A percentile compares a stretch with the other conserved stretches of the same genome.
These are phyloP conservation scores for Aspergillus sclerotiicarbonarius DNA, from an alignment of 495 filamentous ascomycete species.

Conservation along the genomic window DNA sequence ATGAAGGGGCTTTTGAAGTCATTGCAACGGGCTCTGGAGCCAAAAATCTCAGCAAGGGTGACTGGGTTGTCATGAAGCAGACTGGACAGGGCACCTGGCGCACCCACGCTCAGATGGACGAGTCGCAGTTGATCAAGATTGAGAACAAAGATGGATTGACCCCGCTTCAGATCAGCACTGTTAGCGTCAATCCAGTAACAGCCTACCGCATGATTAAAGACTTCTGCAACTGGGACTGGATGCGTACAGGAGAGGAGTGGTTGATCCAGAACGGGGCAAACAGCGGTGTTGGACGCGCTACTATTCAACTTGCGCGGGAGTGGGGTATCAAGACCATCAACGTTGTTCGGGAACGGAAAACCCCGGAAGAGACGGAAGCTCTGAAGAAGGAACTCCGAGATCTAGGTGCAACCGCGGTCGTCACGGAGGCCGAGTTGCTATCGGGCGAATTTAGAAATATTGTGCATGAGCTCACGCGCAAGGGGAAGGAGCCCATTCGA, in stretches of 20 bases:
- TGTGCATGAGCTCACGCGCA: slow-evolving; percentile 67
- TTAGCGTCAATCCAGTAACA: slow-evolving; percentile 87
- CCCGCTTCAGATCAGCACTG: slow-evolving; percentile 74
- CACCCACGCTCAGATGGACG: slow-evolving; percentile 77
- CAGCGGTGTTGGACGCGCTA: slow-evolving; percentile 82
- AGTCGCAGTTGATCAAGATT: slow-evolving; percentile 62
- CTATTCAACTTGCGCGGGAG: slow-evolving; percentile 74
- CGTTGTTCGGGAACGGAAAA: slow-evolving; percentile 68
- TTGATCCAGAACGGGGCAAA: slow-evolving; percentile 97
- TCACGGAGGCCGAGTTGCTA: slow-evolving; percentile 77
- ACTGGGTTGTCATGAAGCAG: slow-evolving; percentile 85
- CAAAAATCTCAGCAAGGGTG: slow-evolving; percentile 60
- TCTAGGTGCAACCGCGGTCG: slow-evolving; percentile 74
- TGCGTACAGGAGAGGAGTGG: slow-evolving; percentile 64
- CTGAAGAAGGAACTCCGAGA: slow-evolving; percentile 68
- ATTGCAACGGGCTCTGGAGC: slow-evolving; percentile 59
- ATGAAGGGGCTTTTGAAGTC: slow-evolving; percentile 91
- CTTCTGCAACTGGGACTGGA: slow-evolving; percentile 61
- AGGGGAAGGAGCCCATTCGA: slow-evolving; percentile 63
- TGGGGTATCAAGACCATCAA: slow-evolving; percentile 91
- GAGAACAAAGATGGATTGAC: slow-evolving; percentile 65
- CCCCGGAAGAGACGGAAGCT: slow-evolving; percentile 57
- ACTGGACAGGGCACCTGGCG: slow-evolving; percentile 89
- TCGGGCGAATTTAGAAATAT: slow-evolving; percentile 58
- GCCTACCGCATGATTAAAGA: slow-evolving; percentile 91